Evolutionary conservation across 1,284 basidiomycete species (phyloP).

Genomic region (Sporisorium sorghi): DNA sequence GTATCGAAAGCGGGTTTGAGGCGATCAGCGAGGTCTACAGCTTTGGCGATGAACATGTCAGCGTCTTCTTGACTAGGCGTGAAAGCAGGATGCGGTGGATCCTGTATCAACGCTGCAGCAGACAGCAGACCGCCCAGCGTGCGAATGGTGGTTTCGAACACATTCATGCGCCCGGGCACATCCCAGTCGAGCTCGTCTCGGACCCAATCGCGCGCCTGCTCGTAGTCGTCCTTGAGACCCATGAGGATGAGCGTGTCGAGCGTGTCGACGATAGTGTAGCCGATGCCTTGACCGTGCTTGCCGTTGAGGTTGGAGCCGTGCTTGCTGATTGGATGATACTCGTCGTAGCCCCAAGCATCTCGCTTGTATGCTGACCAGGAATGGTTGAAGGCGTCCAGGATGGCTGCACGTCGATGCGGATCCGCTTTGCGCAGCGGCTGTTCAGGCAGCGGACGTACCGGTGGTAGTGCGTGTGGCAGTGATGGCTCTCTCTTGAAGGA

Average conservation of each 20-base stretch:
- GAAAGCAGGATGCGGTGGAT: slow-evolving; percentile 52
- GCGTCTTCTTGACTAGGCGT: slow-evolving; percentile 52
- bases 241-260: slow-evolving; percentile 86
- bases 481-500: slow-evolving; percentile 21
- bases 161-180: slow-evolving; percentile 83
- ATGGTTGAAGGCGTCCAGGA: slow-evolving; percentile 59
- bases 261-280: slow-evolving; percentile 69
- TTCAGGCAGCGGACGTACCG: slow-evolving; percentile 44
- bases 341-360: slow-evolving; percentile 67
- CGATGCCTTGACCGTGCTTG: slow-evolving; percentile 51
- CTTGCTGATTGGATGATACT: slow-evolving; percentile 65
- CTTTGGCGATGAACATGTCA: slow-evolving; percentile 65
- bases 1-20: slow-evolving; percentile 81
- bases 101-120: slow-evolving; percentile 71
- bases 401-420: slow-evolving; percentile 40
- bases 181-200: slow-evolving; percentile 79
- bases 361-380: slow-evolving; percentile 64
- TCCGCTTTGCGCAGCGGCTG: slow-evolving; percentile 51
- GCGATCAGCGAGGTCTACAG: slow-evolving; percentile 81
- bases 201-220: slow-evolving; percentile 83
- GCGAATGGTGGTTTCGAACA: slow-evolving; percentile 90
- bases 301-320: slow-evolving; percentile 60
- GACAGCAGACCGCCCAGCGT: slow-evolving; percentile 85
- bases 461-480: slow-evolving; percentile 46
- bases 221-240: slow-evolving; percentile 83